These are phyloP conservation scores for Myrmaecium sp. DNA, from an alignment of 2,329 filamentous ascomycete species.

Conservation along the genomic window DNA sequence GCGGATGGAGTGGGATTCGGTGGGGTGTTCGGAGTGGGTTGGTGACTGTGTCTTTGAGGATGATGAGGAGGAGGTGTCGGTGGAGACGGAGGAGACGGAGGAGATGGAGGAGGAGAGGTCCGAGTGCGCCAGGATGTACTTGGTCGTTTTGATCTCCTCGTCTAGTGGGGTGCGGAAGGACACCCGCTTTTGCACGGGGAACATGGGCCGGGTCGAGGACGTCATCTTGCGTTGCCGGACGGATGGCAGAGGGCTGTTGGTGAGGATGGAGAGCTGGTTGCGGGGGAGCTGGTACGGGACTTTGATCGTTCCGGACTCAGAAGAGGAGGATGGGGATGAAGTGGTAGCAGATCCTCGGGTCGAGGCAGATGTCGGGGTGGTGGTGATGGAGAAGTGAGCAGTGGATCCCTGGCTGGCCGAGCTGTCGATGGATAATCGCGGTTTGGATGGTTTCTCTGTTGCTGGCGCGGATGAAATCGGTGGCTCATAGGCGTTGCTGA, in stretches of 20 bases:
- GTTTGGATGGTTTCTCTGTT: slow-evolving; percentile 12
- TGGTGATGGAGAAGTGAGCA: slow-evolving; percentile 14
- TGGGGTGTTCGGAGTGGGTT: background rate
- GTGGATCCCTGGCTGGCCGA: slow-evolving; percentile 5
- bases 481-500: slow-evolving; percentile 40
- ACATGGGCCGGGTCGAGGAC: slow-evolving; percentile 27
- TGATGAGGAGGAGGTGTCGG: slow-evolving; percentile 7
- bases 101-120: slow-evolving; percentile 30
- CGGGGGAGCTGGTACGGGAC: slow-evolving; percentile 30
- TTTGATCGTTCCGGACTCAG: slow-evolving; percentile 16
- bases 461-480: slow-evolving; percentile 13
- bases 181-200: slow-evolving; percentile 40
- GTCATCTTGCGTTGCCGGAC: slow-evolving; percentile 19
- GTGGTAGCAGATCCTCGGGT: slow-evolving; percentile 21
- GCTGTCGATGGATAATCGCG: slow-evolving; percentile 18
- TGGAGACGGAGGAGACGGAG: slow-evolving; percentile 15
- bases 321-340: slow-evolving; percentile 11
- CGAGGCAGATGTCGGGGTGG: slow-evolving; percentile 20
- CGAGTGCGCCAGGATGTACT: slow-evolving; percentile 38
- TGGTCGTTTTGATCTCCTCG: slow-evolving; percentile 40
- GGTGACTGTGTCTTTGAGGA: background rate
- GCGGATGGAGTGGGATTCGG: background rate
- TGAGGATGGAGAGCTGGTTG: slow-evolving; percentile 28
- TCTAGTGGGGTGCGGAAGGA: slow-evolving; percentile 38
- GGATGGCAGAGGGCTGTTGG: slow-evolving; percentile 25